phyloP scores from a whole-genome alignment of 2,329 filamentous ascomycete genomes.

The Lasiodiplodia citricola region DNA sequence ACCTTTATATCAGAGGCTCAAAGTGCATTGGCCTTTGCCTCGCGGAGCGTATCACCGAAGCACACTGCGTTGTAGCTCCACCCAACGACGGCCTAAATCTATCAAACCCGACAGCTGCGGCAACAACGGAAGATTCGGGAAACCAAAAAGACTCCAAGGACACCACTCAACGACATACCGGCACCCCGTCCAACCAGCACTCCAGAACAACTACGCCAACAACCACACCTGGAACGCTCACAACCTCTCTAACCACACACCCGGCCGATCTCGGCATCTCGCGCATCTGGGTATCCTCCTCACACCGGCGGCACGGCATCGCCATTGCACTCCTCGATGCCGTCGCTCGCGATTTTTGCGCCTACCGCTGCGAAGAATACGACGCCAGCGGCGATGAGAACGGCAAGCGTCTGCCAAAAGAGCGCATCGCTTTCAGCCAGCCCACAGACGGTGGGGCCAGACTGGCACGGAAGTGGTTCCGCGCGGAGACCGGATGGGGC shows the following conservation, averaged over 20 bases:
- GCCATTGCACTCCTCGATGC: constrained; percentile 63
- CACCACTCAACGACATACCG: background rate
- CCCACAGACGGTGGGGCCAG: constrained; percentile 66
- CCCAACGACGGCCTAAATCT: constrained; percentile 28
- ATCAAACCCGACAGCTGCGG: constrained; percentile 28
- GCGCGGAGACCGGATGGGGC: constrained; percentile 61
- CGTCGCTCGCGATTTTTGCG: constrained; percentile 31
- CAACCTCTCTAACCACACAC: constrained; percentile 48
- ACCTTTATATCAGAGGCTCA: constrained; percentile 64
- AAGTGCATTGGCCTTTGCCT: constrained; percentile 68
- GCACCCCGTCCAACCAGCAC: background rate
- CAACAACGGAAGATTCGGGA: constrained; percentile 28
- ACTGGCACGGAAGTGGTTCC: constrained; percentile 65
- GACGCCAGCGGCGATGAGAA: background rate
- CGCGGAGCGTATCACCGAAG: constrained; percentile 65
- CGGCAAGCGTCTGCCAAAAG: constrained; percentile 50
- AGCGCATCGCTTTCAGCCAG: constrained; percentile 67
- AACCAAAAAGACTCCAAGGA: constrained; percentile 33
- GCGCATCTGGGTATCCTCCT: constrained; percentile 67
- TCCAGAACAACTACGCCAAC: background rate
- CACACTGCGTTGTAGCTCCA: constrained; percentile 54
- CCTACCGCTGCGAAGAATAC: background rate
- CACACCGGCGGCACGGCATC: constrained; percentile 62
- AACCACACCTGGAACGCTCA: constrained; percentile 36
- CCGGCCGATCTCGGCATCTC: constrained; percentile 66